phyloP scores from a whole-genome alignment of 2,329 filamentous ascomycete species.

The Aspergillus quadrilineatus region DNA sequence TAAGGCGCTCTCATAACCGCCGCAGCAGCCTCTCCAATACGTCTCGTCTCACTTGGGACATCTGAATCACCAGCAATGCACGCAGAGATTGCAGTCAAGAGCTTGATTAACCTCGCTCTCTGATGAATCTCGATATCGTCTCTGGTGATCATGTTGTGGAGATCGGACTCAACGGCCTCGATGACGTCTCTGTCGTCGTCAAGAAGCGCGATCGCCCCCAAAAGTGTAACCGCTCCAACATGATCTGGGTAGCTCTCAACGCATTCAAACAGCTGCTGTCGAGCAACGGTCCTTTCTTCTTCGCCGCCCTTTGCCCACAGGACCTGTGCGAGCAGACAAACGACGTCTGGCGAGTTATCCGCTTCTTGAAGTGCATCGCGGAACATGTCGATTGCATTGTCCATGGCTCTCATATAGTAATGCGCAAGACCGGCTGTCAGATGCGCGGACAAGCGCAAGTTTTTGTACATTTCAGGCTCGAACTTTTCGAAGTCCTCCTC shows the following conservation, averaged over 20 bases:
- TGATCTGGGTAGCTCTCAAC: conserved; percentile 74
- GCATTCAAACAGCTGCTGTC: conserved; percentile 75
- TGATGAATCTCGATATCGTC: conserved; percentile 63
- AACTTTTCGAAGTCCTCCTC: conserved; percentile 66
- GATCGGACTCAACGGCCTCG: conserved; percentile 75
- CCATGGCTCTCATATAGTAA: conserved; percentile 67
- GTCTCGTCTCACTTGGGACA: conserved; percentile 48
- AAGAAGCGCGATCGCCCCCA: conserved; percentile 80
- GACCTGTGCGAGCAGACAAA: conserved; percentile 84
- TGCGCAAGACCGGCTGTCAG: conserved; percentile 81
- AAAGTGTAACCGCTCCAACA: conserved; percentile 73
- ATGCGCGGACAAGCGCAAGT: conserved; percentile 77
- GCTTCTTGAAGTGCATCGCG: conserved; percentile 76
- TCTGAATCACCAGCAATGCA: conserved; percentile 46
- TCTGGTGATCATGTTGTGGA: conserved; percentile 69
- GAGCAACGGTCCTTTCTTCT: conserved; percentile 70
- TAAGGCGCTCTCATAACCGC: conserved; percentile 80
- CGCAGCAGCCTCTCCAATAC: conserved; percentile 65
- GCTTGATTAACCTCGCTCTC: conserved; percentile 67
- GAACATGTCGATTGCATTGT: conserved; percentile 75
- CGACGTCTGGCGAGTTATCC: conserved; percentile 72
- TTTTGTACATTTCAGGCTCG: conserved; percentile 61
- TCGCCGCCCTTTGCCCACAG: conserved; percentile 85
- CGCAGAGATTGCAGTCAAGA: conserved; percentile 73
- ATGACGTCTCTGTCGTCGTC: conserved; percentile 76